Evolutionary conservation across 2,329 filamentous ascomycete species (phyloP).

Genomic region (Lachnellula subtilissima): DNA sequence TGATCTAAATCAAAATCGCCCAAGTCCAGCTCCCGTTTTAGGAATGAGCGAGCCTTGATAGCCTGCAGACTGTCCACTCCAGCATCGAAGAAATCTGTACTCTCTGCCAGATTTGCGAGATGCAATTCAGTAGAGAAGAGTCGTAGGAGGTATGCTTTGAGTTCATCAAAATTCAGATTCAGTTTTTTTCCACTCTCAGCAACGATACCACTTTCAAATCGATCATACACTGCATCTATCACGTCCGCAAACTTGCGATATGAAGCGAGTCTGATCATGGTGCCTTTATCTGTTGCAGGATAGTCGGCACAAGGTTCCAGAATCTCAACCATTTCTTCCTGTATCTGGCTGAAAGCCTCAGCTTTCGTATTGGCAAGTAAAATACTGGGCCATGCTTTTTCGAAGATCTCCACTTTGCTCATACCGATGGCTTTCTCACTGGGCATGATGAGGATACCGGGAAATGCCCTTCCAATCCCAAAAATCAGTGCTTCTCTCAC

Average conservation of each 20-base stretch:
- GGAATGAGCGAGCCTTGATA: slow-evolving; percentile 47
- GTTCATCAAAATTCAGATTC: slow-evolving; percentile 22
- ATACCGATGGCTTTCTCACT: slow-evolving; percentile 38
- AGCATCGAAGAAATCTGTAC: slow-evolving; percentile 50
- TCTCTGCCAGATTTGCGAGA: slow-evolving; percentile 11
- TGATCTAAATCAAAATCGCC: slow-evolving; percentile 42
- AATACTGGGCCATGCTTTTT: slow-evolving; percentile 45
- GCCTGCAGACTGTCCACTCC: slow-evolving; percentile 56
- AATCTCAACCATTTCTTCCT: slow-evolving; percentile 46
- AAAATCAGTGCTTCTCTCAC: slow-evolving; percentile 54
- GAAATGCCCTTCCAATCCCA: slow-evolving; percentile 46
- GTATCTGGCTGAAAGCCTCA: slow-evolving; percentile 48
- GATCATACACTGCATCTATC: slow-evolving; percentile 38
- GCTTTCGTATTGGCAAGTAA: slow-evolving; percentile 44
- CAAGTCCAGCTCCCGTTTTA: slow-evolving; percentile 47
- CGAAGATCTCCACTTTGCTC: slow-evolving; percentile 40
- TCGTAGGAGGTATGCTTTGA: slow-evolving; percentile 28
- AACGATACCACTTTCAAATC: slow-evolving; percentile 20
- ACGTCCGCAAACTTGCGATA: slow-evolving; percentile 39
- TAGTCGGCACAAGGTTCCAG: slow-evolving; percentile 39
- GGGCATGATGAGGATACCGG: slow-evolving; percentile 49
- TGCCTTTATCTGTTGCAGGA: slow-evolving; percentile 49
- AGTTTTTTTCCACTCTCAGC: slow-evolving; percentile 6
- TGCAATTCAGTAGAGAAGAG: slow-evolving; percentile 2
- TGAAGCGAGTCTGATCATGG: slow-evolving; percentile 45